Conservation (phyloP, 2,329 filamentous ascomycete genomes). For the Fusarium buxicola region DNA sequence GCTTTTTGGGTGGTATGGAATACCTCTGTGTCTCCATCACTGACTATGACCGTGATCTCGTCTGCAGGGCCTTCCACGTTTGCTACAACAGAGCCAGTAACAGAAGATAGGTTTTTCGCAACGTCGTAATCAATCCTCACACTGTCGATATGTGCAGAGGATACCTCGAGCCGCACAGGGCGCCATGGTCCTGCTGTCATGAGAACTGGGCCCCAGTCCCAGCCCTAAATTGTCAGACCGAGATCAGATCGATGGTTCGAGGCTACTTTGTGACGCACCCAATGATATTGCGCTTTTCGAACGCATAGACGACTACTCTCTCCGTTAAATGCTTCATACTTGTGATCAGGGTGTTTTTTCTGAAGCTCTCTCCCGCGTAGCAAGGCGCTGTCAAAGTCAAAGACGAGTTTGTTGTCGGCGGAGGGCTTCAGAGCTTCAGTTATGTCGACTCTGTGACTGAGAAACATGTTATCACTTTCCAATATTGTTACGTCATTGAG, state of each 20-base stretch:
- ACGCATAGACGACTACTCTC: slow-evolving; percentile 51
- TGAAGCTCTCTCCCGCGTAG: not conserved
- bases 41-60: not conserved
- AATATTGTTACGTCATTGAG: not conserved
- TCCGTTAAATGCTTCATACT: slow-evolving; percentile 18
- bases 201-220: slow-evolving; percentile 76
- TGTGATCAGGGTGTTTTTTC: slow-evolving; percentile 13
- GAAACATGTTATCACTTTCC: slow-evolving; percentile 16
- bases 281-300: slow-evolving; percentile 77
- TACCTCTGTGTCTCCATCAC: not conserved
- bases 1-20: not conserved
- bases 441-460: slow-evolving; percentile 2
- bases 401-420: not conserved
- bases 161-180: slow-evolving; percentile 73
- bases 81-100: not conserved
- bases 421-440: not conserved
- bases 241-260: no score
- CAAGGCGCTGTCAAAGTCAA: slow-evolving; percentile 16
- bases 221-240: slow-evolving; percentile 54
- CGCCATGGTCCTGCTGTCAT: slow-evolving; percentile 75
- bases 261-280: slow-evolving; percentile 50
- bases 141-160: slow-evolving; percentile 68
- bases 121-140: slow-evolving; percentile 54
- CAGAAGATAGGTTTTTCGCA: not conserved
- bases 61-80: not conserved